Conservation (phyloP, 257 asterid genomes). For the Jacaranda mimosifolia region DNA sequence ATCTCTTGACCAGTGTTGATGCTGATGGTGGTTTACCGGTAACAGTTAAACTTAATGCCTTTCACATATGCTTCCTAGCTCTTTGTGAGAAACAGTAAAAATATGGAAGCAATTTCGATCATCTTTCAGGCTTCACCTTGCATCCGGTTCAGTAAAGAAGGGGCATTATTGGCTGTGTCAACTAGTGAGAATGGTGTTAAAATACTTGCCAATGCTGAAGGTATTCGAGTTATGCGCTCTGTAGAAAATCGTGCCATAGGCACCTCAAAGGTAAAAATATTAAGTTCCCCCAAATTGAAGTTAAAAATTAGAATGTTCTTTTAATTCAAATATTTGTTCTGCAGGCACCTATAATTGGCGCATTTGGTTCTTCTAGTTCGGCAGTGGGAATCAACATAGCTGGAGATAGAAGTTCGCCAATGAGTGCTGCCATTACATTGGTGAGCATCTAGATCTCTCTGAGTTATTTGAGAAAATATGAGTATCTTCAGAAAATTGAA, state of each 20-base stretch:
- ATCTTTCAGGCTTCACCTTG: slow-evolving; percentile 71
- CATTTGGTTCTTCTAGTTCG: slow-evolving; percentile 56
- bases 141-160: slow-evolving; percentile 71
- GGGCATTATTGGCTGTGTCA: slow-evolving; percentile 71
- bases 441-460: slow-evolving; percentile 39
- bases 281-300: not conserved
- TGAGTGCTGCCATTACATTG: slow-evolving; percentile 44
- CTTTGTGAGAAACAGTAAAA: slow-evolving; percentile 10
- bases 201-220: slow-evolving; percentile 68
- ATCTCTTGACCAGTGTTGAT: slow-evolving; percentile 50
- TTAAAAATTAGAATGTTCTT: slow-evolving; percentile 19
- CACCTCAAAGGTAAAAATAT: slow-evolving; percentile 51
- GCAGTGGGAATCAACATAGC: slow-evolving; percentile 47
- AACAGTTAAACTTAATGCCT: slow-evolving; percentile 27
- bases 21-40: slow-evolving; percentile 79
- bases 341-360: slow-evolving; percentile 52
- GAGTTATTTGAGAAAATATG: slow-evolving; percentile 20
- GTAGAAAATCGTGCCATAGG: slow-evolving; percentile 50
- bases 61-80: slow-evolving; percentile 20
- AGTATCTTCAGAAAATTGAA: slow-evolving; percentile 5
- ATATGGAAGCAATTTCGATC: slow-evolving; percentile 26
- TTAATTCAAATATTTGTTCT: slow-evolving; percentile 21
- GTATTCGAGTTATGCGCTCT: slow-evolving; percentile 46
- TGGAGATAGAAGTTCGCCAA: slow-evolving; percentile 53
- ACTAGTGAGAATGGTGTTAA: slow-evolving; percentile 68